Evolutionary conservation across 805 yeast genomes (phyloP).

Genomic region (Candida maltosa): DNA sequence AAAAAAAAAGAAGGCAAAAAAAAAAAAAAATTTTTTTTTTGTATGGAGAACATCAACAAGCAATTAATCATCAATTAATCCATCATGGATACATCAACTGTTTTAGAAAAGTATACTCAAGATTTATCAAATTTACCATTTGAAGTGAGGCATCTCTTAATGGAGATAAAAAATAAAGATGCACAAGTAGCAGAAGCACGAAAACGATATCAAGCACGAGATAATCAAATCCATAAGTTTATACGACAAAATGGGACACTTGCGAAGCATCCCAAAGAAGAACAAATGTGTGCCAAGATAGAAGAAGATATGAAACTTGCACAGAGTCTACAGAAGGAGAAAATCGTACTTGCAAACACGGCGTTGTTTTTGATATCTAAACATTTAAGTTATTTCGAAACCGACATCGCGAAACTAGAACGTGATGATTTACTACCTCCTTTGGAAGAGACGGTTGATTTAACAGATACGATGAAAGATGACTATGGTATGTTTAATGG

Average conservation of each 20-base stretch:
- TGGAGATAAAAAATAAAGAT: constrained; percentile 75
- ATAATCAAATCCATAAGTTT: constrained; percentile 76
- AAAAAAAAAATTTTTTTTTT: not conserved
- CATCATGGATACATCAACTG: constrained; percentile 85
- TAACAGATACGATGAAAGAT: constrained; percentile 7
- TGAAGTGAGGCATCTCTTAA: constrained; percentile 75
- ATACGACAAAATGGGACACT: constrained; percentile 81
- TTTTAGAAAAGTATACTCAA: constrained; percentile 46
- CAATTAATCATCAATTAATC: not conserved
- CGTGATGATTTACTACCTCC: constrained; percentile 77
- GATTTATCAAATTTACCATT: constrained; percentile 82
- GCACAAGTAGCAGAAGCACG: constrained; percentile 60
- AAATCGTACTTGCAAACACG: constrained; percentile 76
- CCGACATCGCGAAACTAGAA: constrained; percentile 72
- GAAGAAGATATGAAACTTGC: constrained; percentile 63
- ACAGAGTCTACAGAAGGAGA: constrained; percentile 67
- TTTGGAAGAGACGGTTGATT: constrained; percentile 27
- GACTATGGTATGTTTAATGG: constrained; percentile 14
- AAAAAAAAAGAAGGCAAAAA: not conserved
- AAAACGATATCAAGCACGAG: constrained; percentile 65
- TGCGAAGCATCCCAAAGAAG: constrained; percentile 79
- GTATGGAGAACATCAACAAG: not conserved
- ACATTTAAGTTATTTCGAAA: constrained; percentile 69
- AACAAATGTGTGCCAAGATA: constrained; percentile 59
- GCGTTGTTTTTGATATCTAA: constrained; percentile 74